Evolutionary conservation across 2,329 filamentous ascomycete genomes (phyloP).

Genomic region (Fusarium sp.): DNA sequence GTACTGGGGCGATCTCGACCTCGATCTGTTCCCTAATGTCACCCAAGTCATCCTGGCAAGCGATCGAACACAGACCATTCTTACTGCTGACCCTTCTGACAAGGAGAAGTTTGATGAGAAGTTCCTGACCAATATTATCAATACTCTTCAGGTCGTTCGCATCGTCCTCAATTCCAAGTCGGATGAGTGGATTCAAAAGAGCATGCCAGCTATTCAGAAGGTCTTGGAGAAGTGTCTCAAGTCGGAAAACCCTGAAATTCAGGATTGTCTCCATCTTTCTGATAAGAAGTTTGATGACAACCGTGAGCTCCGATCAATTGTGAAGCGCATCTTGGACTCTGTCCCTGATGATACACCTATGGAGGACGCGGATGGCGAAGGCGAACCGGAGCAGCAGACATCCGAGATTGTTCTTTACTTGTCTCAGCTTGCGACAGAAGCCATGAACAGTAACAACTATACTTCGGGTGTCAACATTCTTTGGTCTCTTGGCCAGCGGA

Average conservation of each 20-base stretch:
- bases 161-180: constrained; percentile 89
- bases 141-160: constrained; percentile 91
- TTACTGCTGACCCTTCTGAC: constrained; percentile 71
- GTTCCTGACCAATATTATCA: constrained; percentile 89
- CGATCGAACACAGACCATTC: constrained; percentile 77
- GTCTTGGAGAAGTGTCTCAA: constrained; percentile 90
- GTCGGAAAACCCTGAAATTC: constrained; percentile 90
- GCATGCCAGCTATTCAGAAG: constrained; percentile 83
- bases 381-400: constrained; percentile 82
- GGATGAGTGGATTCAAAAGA: constrained; percentile 89
- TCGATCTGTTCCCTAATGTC: constrained; percentile 91
- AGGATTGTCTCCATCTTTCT: constrained; percentile 87
- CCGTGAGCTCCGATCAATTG: constrained; percentile 78
- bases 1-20: constrained; percentile 92
- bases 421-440: constrained; percentile 88
- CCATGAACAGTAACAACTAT: constrained; percentile 83
- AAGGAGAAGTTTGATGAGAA: constrained; percentile 85
- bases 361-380: constrained; percentile 85
- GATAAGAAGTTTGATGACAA: constrained; percentile 78
- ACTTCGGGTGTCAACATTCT: constrained; percentile 92
- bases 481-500: constrained; percentile 89
- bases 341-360: constrained; percentile 82
- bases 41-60: constrained; percentile 87
- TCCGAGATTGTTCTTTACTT: constrained; percentile 90
- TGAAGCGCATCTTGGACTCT: constrained; percentile 88